Base-by-base conservation (phyloP, 1,284 basidiomycete species). In the Trichosporon sp. region DNA sequence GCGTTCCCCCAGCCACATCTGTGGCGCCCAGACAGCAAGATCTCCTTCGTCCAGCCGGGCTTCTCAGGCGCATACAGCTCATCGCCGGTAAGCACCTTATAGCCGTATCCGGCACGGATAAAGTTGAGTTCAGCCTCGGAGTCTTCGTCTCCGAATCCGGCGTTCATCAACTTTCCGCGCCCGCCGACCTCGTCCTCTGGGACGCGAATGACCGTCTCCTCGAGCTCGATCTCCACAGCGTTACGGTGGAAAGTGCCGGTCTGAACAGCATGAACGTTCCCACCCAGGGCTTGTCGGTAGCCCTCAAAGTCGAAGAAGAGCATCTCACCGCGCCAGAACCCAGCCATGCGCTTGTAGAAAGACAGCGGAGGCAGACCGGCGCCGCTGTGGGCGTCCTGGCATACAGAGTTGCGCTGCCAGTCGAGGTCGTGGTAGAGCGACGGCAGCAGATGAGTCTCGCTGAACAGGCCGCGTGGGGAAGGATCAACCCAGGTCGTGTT, bases 231-330 rank as follows among this genome's bases (percentile, higher is more conserved):
- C 70, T 84, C 81, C 8, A 74, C 75, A 1, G 73, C 77, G 53
- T 83, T 81, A 51, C 78, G 76, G 1, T 78, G 78, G 68, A 81
- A 83, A 1, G 76, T 77, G 2, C 79, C 80, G 21, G 82, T 82
- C 68, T 84, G 85, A 12, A 85, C 72, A 2, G 75, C 76, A 0
- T 79, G 70, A 71, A 85, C 81, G 62, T 84, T 76, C 0, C 86
- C 86, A 1, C 78, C 81, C 1, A 86, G 75, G 76, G 86, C 84
- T 64, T 85, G 80, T 32, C 85, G 80, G 67, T 86, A 87, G 35
- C 81, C 80, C 60, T 85, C 84, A 70, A 86, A 86, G 73, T 86
- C 85, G 74, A 85, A 86, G 72, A 86, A 87, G 62, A 84, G 77
- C 72, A 86, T 85, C n/a, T 84, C 78, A 1, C 85, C 86, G 62